phyloP scores from a whole-genome alignment of 163 green algal species.

The Smithsoniella earleae region DNA sequence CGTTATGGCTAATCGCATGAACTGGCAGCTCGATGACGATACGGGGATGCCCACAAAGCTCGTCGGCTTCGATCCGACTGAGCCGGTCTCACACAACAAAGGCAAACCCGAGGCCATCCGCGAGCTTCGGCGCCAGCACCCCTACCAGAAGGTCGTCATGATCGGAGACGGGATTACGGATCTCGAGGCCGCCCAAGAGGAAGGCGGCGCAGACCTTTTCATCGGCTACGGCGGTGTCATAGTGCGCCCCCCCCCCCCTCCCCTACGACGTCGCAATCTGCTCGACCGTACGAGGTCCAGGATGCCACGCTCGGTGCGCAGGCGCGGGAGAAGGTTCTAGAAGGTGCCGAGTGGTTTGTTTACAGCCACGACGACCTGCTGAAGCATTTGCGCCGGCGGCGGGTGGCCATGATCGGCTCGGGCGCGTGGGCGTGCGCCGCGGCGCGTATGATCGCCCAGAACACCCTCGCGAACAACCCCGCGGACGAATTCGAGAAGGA shows the following conservation, averaged over 20 bases:
- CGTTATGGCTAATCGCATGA: constrained; percentile 65
- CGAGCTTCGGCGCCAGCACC: constrained; percentile 47
- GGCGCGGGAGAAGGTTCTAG: constrained; percentile 33
- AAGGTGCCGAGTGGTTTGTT: constrained; percentile 45
- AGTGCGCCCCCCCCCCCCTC: constrained; percentile 28
- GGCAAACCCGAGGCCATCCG: constrained; percentile 61
- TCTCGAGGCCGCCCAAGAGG: constrained; percentile 57
- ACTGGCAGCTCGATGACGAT: constrained; percentile 51
- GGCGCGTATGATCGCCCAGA: constrained; percentile 51
- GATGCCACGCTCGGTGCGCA: too few species aligned
- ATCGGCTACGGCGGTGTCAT: constrained; percentile 55
- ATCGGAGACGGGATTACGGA: constrained; percentile 69
- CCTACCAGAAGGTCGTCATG: constrained; percentile 69
- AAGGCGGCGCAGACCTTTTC: constrained; percentile 60
- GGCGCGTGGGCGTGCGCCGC: constrained; percentile 56
- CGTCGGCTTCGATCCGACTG: constrained; percentile 45
- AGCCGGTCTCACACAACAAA: constrained; percentile 46
- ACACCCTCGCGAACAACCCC: constrained; percentile 37
- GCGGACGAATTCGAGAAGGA: constrained; percentile 48
- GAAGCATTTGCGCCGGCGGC: constrained; percentile 41
- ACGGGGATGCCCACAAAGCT: constrained; percentile 45
- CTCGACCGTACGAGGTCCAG: too few species aligned
- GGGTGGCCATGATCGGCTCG: constrained; percentile 57
- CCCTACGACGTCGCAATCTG: too few species aligned
- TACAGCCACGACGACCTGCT: constrained; percentile 41